phyloP scores from a whole-genome alignment of 2,329 filamentous ascomycete genomes.

The Cryphonectria japonica region DNA sequence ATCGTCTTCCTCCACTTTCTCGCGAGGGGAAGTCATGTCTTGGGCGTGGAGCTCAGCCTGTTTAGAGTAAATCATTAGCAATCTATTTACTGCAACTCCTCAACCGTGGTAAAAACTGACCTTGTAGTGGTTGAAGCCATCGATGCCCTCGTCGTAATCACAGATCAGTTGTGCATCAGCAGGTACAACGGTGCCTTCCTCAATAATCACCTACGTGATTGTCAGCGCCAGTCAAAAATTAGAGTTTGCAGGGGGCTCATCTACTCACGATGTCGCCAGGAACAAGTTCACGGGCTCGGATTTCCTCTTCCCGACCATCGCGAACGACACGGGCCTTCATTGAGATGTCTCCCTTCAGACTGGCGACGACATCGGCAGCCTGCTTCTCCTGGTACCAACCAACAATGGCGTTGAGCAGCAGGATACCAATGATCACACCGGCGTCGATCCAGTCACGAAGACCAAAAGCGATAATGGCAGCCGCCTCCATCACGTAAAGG shows the following conservation, averaged over 20 bases:
- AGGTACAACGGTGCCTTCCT: slow-evolving; percentile 73
- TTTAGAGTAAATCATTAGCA: neutral
- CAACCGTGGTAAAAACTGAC: neutral
- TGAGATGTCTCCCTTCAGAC: slow-evolving; percentile 77
- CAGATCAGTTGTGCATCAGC: slow-evolving; percentile 74
- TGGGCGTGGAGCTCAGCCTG: slow-evolving; percentile 64
- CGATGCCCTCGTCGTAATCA: slow-evolving; percentile 66
- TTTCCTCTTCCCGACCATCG: slow-evolving; percentile 68
- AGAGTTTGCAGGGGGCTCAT: neutral
- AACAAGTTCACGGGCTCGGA: slow-evolving; percentile 75
- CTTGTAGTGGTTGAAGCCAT: slow-evolving; percentile 47
- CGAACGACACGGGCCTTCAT: slow-evolving; percentile 73
- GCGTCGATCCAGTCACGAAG: slow-evolving; percentile 78
- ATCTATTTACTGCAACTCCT: neutral
- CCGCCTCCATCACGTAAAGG: slow-evolving; percentile 80
- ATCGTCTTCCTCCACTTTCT: slow-evolving; percentile 60
- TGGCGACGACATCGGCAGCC: slow-evolving; percentile 75
- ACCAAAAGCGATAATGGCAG: slow-evolving; percentile 73
- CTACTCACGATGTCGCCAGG: slow-evolving; percentile 72
- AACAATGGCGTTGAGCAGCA: slow-evolving; percentile 74
- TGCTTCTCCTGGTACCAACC: slow-evolving; percentile 85
- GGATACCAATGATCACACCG: slow-evolving; percentile 76
- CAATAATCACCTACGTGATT: slow-evolving; percentile 61
- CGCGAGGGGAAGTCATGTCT: slow-evolving; percentile 61
- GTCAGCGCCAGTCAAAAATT: neutral